A percentile compares a stretch with the other conserved stretches of the same genome.
Evolutionary conservation across 805 yeast genomes (phyloP).

Genomic region (Yarrowia sp.): DNA sequence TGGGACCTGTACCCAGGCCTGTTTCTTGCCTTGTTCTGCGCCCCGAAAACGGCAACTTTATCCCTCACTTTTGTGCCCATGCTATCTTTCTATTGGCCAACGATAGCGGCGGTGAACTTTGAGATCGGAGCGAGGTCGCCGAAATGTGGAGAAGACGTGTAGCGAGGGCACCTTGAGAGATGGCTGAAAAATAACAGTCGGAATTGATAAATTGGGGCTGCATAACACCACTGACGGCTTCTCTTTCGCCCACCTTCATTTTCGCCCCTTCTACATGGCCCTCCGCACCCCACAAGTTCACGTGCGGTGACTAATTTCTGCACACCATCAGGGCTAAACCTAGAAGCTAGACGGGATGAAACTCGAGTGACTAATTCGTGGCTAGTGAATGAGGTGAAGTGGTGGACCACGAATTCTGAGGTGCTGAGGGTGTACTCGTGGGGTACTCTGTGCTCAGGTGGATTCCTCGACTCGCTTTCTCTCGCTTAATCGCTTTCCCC

Average conservation of each 20-base stretch:
- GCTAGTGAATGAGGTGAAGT: not conserved
- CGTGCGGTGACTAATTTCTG: constrained; percentile 38
- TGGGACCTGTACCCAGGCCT: not conserved
- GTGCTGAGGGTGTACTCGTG: too few species aligned
- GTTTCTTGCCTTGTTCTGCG: not conserved
- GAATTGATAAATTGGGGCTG: not conserved
- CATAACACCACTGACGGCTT: not conserved
- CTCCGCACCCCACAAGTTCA: constrained; percentile 32
- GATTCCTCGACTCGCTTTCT: not conserved
- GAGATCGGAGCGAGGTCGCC: constrained; percentile 30
- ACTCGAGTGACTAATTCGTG: constrained; percentile 33
- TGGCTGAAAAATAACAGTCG: not conserved
- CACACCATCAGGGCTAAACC: constrained; percentile 20
- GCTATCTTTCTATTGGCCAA: constrained; percentile 21
- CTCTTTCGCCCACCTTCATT: not conserved
- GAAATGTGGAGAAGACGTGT: not conserved
- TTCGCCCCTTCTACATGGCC: not conserved
- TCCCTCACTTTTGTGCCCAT: constrained; percentile 1
- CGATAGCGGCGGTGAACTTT: constrained; percentile 33
- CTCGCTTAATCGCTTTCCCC: not conserved
- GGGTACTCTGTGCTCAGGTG: too few species aligned
- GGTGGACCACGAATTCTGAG: too few species aligned
- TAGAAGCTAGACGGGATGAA: constrained; percentile 5
- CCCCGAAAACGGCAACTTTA: constrained; percentile 37
- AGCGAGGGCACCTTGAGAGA: not conserved